A percentile compares a stretch with the other conserved stretches of the same genome.
Evolutionary conservation across 2,329 filamentous ascomycete species (phyloP).

Genomic region (Zymoseptoria pseudotritici): DNA sequence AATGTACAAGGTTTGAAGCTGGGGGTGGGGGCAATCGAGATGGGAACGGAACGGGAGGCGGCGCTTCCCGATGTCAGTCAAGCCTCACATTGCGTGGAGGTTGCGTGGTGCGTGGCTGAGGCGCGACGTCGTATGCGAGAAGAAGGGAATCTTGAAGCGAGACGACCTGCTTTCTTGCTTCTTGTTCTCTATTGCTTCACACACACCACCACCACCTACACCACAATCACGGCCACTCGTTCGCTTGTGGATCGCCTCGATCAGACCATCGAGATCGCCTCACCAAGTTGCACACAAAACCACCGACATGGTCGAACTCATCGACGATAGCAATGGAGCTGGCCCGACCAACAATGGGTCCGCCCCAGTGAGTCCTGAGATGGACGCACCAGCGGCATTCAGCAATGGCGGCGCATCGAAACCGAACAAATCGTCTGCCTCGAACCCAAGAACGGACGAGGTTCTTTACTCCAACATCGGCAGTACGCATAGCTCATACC

Average conservation of each 20-base stretch:
- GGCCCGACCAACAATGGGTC: constrained; percentile 4
- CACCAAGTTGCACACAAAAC: background rate
- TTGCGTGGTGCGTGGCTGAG: no score
- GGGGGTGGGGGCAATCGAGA: background rate
- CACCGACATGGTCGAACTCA: background rate
- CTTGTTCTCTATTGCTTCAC: background rate
- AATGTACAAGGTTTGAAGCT: background rate
- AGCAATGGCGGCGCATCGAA: constrained; percentile 3
- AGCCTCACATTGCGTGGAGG: background rate
- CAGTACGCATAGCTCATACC: constrained; percentile 12
- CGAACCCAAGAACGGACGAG: constrained; percentile 26
- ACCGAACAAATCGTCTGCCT: background rate
- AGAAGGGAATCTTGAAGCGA: no score
- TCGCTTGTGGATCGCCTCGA: background rate
- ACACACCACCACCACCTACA: no score
- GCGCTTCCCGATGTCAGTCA: background rate
- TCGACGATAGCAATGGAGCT: constrained; percentile 17
- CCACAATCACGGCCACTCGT: background rate
- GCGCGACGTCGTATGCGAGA: no score
- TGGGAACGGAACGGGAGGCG: background rate
- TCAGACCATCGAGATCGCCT: background rate
- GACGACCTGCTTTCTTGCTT: background rate
- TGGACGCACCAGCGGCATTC: constrained; percentile 4
- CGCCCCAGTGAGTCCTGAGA: constrained; percentile 2
- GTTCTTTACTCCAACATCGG: constrained; percentile 52